Evolutionary conservation across 202 grass and related monocot genomes (phyloP), one percentile per base, ranked within the genome.

Genomic region (Elaeis oleifera): DNA sequence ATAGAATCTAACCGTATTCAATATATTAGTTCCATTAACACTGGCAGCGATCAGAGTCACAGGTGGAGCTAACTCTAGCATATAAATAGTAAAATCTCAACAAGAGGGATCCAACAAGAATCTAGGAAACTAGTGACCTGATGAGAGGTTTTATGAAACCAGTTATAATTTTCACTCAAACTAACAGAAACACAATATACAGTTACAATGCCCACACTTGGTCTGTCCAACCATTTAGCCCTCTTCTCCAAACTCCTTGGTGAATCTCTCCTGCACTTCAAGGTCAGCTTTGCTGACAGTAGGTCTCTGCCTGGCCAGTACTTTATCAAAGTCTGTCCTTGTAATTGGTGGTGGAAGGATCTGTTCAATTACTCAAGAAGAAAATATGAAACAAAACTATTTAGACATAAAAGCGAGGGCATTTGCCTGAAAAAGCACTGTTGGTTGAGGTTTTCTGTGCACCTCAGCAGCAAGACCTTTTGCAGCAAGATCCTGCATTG

Each of bases 211-310:
- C 51, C 53, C 18, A 18, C 18, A 7, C 22, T 60, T 57, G 7
- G 5, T 60, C 2, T n/a, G 7, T 18, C 27, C 27, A 16, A 20
- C 18, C 56, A 71, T 28, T 95, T 66, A 95, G 3, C 90, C 90
- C 75, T 95, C 90, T 79, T 95, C 85, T 0, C 90, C 90, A 1
- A 95, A 95, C 80, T 95, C 90, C 66, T 83, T 89, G 0, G 90
- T 95, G 77, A 95, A 95, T 74, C 77, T 89, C 79, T 95, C 90
- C 0, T 95, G 90, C 82, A 95, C 85, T 56, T 95, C 90, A 4
- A 95, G 74, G 56, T 95, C 90, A 71, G 89, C 89, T 59, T 89
- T 85, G 79, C 90, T 83, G 5, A 95, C 90, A 3, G 90, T 95
- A 0, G 90, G 90, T 44, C 82, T 82, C 85, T 95, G 90, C 66